Conservation (phyloP, 352 stramenopile genomes). For the Pythium periplocum region DNA sequence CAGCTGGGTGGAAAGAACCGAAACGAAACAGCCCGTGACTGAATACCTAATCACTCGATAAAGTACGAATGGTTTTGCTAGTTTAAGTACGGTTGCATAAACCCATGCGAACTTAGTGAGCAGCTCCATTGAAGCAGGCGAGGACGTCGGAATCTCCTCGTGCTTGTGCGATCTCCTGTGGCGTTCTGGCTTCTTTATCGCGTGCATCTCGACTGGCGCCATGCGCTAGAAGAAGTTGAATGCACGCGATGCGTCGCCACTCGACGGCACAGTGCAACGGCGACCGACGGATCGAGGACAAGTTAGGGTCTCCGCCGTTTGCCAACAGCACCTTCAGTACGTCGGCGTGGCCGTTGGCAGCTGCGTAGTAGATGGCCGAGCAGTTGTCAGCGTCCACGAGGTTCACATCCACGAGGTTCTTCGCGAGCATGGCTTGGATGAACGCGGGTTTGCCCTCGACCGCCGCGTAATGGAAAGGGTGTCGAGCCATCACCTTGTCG, state of each 20-base stretch:
- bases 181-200: conserved; percentile 45
- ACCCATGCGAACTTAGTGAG: neutral
- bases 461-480: conserved; percentile 77
- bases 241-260: conserved; percentile 63
- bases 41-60: too few relatives aligned
- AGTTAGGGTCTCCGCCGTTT: conserved; percentile 42
- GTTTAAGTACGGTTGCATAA: conserved; percentile 8
- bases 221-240: conserved; percentile 41
- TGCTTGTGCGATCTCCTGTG: conserved; percentile 24
- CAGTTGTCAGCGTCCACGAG: conserved; percentile 56
- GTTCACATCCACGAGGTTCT: conserved; percentile 60
- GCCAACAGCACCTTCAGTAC: conserved; percentile 48
- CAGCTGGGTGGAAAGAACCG: too few relatives aligned
- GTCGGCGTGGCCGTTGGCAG: conserved; percentile 50
- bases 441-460: conserved; percentile 64
- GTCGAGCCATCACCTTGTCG: conserved; percentile 74
- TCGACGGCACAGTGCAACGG: conserved; percentile 72
- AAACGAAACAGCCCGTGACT: too few relatives aligned
- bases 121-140: conserved; percentile 5
- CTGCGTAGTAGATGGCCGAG: conserved; percentile 71
- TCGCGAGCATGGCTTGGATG: conserved; percentile 41
- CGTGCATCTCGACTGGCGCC: conserved; percentile 19
- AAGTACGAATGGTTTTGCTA: too few relatives aligned
- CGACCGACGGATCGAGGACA: conserved; percentile 53
- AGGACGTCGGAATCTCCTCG: conserved; percentile 15